These are phyloP conservation scores for Metschnikowia reukaufii DNA, from an alignment of 805 yeast species.

Conservation along the genomic window DNA sequence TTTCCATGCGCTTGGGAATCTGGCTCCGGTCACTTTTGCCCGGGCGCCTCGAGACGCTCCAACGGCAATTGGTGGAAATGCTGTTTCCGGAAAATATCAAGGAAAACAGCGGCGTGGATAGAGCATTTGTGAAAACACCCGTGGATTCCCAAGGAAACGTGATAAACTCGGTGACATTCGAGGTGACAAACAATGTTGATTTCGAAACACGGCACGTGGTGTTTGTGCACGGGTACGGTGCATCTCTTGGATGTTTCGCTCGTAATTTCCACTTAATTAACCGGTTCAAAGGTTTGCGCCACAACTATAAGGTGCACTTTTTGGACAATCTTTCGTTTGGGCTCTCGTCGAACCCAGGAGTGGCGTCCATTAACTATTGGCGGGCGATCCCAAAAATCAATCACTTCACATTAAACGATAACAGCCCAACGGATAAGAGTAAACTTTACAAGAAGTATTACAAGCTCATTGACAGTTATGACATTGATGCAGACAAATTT, in stretches of 20 bases:
- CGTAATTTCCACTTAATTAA: conserved; percentile 48
- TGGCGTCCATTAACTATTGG: conserved; percentile 17
- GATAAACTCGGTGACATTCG: conserved; percentile 38
- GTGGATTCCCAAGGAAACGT: conserved; percentile 29
- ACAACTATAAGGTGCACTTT: conserved; percentile 48
- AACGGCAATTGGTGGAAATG: conserved; percentile 34
- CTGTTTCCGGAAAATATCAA: conserved; percentile 28
- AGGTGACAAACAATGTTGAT: conserved; percentile 26
- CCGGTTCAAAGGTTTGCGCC: conserved; percentile 26
- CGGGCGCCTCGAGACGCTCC: conserved; percentile 31
- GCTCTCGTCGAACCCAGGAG: conserved; percentile 47
- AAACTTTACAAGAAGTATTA: conserved; percentile 39
- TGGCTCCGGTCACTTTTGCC: conserved; percentile 27
- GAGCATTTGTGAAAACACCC: conserved; percentile 19
- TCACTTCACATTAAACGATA: conserved; percentile 28
- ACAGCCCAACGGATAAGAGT: conserved; percentile 27
- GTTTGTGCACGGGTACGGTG: conserved; percentile 58
- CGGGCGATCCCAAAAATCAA: conserved; percentile 22
- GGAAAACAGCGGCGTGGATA: conserved; percentile 26
- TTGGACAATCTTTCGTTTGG: conserved; percentile 54
- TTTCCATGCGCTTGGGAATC: conserved; percentile 8
- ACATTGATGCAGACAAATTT: conserved; percentile 28
- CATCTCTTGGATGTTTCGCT: conserved; percentile 56
- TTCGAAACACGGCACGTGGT: conserved; percentile 42
- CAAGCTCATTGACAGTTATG: conserved; percentile 38